Evolutionary conservation across 2,329 filamentous ascomycete genomes (phyloP).

Genomic region (Saccharata proteae): DNA sequence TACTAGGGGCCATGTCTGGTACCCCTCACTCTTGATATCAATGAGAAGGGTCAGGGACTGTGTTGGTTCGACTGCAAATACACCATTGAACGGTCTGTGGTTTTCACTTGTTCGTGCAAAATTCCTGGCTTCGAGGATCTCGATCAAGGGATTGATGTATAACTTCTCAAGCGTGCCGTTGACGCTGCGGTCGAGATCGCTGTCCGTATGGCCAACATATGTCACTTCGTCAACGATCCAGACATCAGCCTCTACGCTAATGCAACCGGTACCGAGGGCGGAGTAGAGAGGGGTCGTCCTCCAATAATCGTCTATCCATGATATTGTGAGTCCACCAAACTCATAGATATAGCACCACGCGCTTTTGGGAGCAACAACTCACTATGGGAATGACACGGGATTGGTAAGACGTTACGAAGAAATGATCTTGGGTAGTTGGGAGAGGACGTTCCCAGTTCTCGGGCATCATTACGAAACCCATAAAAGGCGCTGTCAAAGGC

Average conservation of each 20-base stretch:
- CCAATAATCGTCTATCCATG: slow-evolving; percentile 26
- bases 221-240: slow-evolving; percentile 49
- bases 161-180: slow-evolving; percentile 49
- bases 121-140: slow-evolving; percentile 40
- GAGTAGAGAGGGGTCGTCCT: slow-evolving; percentile 46
- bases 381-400: slow-evolving; percentile 6
- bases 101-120: too few relatives aligned
- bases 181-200: slow-evolving; percentile 24
- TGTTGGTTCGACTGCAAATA: slow-evolving; percentile 33
- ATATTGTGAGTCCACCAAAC: slow-evolving; percentile 34
- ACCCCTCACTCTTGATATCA: slow-evolving; percentile 53
- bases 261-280: slow-evolving; percentile 47
- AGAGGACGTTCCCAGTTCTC: neutral
- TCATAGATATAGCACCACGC: too few relatives aligned
- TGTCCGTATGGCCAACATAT: slow-evolving; percentile 50
- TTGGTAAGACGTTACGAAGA: neutral
- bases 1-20: slow-evolving; percentile 41
- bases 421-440: neutral
- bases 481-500: neutral
- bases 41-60: slow-evolving; percentile 49
- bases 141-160: slow-evolving; percentile 52
- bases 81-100: slow-evolving; percentile 35
- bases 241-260: slow-evolving; percentile 57
- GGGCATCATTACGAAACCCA: neutral
- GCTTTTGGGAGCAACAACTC: too few relatives aligned